Percentiles rank a stretch among this genome's conserved stretches.
These are phyloP conservation scores for Isoetes engelmannii DNA, from an alignment of 83 land plant genomes.

Conservation along the genomic window DNA sequence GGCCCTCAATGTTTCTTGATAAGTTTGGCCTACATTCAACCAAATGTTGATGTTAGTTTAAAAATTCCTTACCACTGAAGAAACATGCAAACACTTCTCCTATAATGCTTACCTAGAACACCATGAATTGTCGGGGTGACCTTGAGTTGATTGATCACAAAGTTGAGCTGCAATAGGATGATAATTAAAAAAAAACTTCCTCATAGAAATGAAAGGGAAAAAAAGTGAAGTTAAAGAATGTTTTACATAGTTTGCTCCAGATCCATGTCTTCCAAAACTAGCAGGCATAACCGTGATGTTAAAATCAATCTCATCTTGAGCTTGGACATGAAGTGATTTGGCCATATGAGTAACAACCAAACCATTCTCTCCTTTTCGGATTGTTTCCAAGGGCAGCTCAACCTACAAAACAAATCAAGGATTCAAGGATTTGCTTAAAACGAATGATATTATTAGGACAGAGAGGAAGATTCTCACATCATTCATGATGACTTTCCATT, in stretches of 20 bases:
- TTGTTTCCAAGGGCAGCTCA: constrained; percentile 11
- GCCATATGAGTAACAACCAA: constrained; percentile 9
- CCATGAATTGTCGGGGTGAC: constrained; percentile 34
- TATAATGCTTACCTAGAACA: constrained; percentile 20
- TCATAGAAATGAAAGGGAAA: neutral
- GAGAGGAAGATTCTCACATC: constrained; percentile 18
- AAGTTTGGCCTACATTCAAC: constrained; percentile 34
- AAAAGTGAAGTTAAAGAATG: neutral
- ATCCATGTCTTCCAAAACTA: constrained; percentile 27
- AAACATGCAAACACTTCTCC: neutral
- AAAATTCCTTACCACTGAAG: neutral
- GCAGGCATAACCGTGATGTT: constrained; percentile 20
- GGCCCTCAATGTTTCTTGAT: constrained; percentile 26
- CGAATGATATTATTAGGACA: neutral
- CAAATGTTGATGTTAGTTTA: neutral
- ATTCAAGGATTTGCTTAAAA: neutral
- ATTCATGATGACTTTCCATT: constrained; percentile 23
- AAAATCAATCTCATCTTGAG: constrained; percentile 17
- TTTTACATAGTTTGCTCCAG: constrained; percentile 32
- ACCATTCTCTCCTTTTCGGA: constrained; percentile 9
- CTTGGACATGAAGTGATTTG: constrained; percentile 9
- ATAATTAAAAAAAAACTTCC: neutral
- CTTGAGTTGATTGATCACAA: constrained; percentile 24
- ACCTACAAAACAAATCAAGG: constrained; percentile 13
- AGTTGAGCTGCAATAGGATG: constrained; percentile 22